Evolutionary conservation across 1,284 basidiomycete genomes (phyloP).

Genomic region (Tremellales sp.): DNA sequence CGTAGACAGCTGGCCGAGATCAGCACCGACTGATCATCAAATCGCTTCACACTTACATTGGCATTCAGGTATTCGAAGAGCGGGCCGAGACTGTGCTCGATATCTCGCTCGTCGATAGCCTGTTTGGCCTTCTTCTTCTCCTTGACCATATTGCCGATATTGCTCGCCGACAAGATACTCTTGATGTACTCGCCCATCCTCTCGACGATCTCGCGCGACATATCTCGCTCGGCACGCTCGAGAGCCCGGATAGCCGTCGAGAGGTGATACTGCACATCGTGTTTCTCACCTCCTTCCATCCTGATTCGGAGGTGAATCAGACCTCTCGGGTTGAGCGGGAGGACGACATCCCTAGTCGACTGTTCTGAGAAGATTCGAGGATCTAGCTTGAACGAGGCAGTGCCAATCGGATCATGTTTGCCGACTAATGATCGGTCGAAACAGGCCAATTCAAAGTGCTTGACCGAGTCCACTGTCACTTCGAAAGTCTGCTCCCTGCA

Average conservation of each 20-base stretch:
- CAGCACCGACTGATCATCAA: not conserved
- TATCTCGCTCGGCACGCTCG: conserved; percentile 35
- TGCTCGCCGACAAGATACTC: conserved; percentile 20
- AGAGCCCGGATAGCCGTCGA: conserved; percentile 27
- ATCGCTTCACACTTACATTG: conserved; percentile 29
- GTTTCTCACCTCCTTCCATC: conserved; percentile 39
- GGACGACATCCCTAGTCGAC: conserved; percentile 32
- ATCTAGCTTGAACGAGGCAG: conserved; percentile 38
- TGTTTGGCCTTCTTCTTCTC: conserved; percentile 36
- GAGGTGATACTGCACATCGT: conserved; percentile 44
- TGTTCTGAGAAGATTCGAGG: conserved; percentile 25
- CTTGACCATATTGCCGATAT: conserved; percentile 12
- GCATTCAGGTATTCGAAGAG: conserved; percentile 45
- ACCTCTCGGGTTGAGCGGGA: conserved; percentile 42
- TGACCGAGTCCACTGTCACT: conserved; percentile 26
- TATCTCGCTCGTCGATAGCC: conserved; percentile 32
- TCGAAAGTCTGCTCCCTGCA: conserved; percentile 43
- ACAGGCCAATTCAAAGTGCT: conserved; percentile 35
- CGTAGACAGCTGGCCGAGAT: conserved; percentile 33
- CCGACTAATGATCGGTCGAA: conserved; percentile 46
- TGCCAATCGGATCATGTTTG: conserved; percentile 44
- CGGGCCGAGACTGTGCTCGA: conserved; percentile 36
- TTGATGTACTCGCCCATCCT: conserved; percentile 39
- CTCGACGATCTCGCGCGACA: conserved; percentile 42
- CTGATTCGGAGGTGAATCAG: conserved; percentile 39